A percentile compares a stretch with the other conserved stretches of the same genome.
Evolutionary conservation across 2,329 filamentous ascomycete species (phyloP).

Genomic region (Uncinocarpus reesii): DNA sequence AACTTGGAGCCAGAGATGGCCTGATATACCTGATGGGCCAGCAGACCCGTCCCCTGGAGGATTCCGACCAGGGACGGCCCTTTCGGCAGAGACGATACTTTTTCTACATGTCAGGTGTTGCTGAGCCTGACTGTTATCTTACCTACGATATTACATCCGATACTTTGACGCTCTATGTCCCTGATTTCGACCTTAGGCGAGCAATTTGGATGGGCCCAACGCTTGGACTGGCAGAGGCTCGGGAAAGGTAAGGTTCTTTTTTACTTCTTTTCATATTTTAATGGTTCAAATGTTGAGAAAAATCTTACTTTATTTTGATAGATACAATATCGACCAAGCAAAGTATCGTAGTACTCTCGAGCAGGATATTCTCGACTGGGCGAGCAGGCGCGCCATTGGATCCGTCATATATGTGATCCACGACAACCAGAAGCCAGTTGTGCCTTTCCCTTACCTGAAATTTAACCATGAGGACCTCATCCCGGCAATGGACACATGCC

Average conservation of each 20-base stretch:
- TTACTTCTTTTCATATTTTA: neutral
- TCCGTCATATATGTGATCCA: constrained; percentile 32
- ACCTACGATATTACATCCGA: constrained; percentile 52
- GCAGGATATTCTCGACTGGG: constrained; percentile 41
- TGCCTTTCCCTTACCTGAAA: neutral
- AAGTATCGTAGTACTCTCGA: constrained; percentile 45
- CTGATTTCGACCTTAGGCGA: constrained; percentile 49
- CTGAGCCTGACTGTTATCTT: constrained; percentile 46
- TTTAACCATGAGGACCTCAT: constrained; percentile 24
- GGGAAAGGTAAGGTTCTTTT: constrained; percentile 31
- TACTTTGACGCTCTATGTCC: constrained; percentile 61
- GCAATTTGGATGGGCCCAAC: constrained; percentile 37
- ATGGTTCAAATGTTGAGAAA: neutral
- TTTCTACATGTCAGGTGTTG: constrained; percentile 48
- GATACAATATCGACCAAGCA: constrained; percentile 62
- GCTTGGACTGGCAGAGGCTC: constrained; percentile 46
- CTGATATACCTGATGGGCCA: constrained; percentile 49
- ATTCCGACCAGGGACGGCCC: constrained; percentile 46
- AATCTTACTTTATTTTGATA: constrained; percentile 14
- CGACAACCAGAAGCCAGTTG: constrained; percentile 26
- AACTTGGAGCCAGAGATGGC: constrained; percentile 33
- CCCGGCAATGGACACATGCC: constrained; percentile 54
- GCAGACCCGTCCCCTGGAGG: constrained; percentile 42
- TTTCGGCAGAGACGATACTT: constrained; percentile 54
- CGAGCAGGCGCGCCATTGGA: constrained; percentile 19